Evolutionary conservation across 2,329 filamentous ascomycete genomes (phyloP).

Genomic region (Diaporthe caulivora): DNA sequence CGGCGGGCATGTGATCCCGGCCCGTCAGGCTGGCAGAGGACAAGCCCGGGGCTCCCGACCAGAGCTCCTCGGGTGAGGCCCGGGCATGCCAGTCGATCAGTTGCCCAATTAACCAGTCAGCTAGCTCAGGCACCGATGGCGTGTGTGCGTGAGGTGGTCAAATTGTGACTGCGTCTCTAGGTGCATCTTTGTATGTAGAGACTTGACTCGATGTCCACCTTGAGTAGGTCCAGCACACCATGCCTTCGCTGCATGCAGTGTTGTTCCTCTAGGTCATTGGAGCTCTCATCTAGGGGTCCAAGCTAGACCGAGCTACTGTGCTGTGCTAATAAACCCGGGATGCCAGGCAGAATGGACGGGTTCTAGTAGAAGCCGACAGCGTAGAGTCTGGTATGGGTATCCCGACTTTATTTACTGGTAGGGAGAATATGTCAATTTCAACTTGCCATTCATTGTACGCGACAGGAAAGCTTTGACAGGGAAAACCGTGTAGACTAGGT

Average conservation of each 20-base stretch:
- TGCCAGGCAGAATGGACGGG: not conserved
- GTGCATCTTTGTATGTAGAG: constrained; percentile 4
- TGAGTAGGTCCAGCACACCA: constrained; percentile 4
- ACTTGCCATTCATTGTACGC: not conserved
- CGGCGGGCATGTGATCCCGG: constrained; percentile 1
- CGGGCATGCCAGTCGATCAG: not conserved
- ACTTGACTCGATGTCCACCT: constrained; percentile 14
- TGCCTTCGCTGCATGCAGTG: not conserved
- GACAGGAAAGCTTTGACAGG: not conserved
- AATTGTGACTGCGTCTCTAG: constrained; percentile 19
- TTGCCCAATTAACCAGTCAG: not conserved
- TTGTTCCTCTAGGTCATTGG: no score
- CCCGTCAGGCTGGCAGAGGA: not conserved
- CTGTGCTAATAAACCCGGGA: not conserved
- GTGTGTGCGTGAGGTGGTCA: constrained; percentile 11
- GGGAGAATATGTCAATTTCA: not conserved
- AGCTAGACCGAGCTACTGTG: not conserved
- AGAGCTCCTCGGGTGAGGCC: not conserved
- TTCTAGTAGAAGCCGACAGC: not conserved
- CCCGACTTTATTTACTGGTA: not conserved
- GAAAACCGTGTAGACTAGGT: not conserved
- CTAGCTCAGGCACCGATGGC: not conserved
- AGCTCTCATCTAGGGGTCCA: not conserved
- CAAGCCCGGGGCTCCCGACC: constrained; percentile 14
- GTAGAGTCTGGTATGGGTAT: constrained; percentile 2